Percentiles rank a stretch among this genome's conserved stretches.
Conservation (phyloP, 2,329 filamentous ascomycete genomes). For the Colletotrichum limetticola region DNA sequence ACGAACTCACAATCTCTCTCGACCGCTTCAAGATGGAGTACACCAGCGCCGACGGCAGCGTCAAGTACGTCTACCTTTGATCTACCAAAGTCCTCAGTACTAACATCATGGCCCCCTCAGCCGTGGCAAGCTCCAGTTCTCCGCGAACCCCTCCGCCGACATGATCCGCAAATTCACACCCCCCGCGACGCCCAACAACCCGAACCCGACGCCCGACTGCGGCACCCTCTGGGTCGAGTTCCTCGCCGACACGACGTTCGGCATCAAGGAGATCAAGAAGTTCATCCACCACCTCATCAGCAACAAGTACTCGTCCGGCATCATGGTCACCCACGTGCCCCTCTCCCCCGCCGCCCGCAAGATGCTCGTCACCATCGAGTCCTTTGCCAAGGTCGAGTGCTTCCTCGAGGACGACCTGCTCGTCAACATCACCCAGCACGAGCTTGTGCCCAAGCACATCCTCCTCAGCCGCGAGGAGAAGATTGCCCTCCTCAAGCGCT, state of each 20-base stretch:
- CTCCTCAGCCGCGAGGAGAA: slow-evolving; percentile 93
- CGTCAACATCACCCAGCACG: slow-evolving; percentile 98
- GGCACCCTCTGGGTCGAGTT: slow-evolving; percentile 96
- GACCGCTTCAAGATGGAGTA: slow-evolving; percentile 83
- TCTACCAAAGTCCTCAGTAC: neutral
- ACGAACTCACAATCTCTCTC: slow-evolving; percentile 87
- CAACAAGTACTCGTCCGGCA: slow-evolving; percentile 87
- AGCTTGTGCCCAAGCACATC: slow-evolving; percentile 94
- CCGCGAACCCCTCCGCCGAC: slow-evolving; percentile 81
- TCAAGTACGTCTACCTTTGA: slow-evolving; percentile 69
- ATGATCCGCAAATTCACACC: slow-evolving; percentile 90
- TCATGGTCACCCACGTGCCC: slow-evolving; percentile 86
- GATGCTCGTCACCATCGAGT: slow-evolving; percentile 81
- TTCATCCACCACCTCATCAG: slow-evolving; percentile 86
- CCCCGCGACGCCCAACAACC: slow-evolving; percentile 74
- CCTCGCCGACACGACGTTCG: slow-evolving; percentile 80
- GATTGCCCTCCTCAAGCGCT: slow-evolving; percentile 83
- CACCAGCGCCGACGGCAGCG: slow-evolving; percentile 76
- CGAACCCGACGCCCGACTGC: slow-evolving; percentile 77
- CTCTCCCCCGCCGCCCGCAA: slow-evolving; percentile 90
- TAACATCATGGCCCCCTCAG: slow-evolving; percentile 55
- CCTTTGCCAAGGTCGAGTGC: slow-evolving; percentile 85
- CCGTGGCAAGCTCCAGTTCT: slow-evolving; percentile 87
- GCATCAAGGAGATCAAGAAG: slow-evolving; percentile 89
- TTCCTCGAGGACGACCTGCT: slow-evolving; percentile 96